Percentiles rank a stretch among this genome's conserved stretches.
Conservation (phyloP, 2,329 filamentous ascomycete species). For the Fusarium sp. region DNA sequence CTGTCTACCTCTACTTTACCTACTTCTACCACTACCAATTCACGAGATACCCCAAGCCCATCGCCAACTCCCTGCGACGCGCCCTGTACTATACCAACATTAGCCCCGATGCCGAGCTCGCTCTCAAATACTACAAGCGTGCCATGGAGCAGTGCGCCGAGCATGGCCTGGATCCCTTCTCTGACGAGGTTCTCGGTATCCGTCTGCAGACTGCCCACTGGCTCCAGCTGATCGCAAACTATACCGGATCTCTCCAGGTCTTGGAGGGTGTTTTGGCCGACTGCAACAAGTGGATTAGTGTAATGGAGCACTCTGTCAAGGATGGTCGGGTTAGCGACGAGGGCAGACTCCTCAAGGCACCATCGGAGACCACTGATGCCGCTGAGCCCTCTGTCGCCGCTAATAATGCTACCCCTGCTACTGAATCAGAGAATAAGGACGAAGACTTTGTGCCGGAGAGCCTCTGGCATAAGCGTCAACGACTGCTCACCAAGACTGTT, state of each 20-base stretch:
- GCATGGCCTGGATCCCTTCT: conserved; percentile 85
- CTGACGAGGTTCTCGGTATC: conserved; percentile 90
- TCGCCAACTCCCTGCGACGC: conserved; percentile 82
- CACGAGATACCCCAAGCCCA: conserved; percentile 72
- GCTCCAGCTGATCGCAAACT: conserved; percentile 81
- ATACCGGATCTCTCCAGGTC: conserved; percentile 78
- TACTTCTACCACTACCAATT: conserved; percentile 68
- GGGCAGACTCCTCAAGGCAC: conserved; percentile 48
- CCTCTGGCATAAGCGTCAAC: conserved; percentile 69
- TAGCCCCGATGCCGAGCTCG: conserved; percentile 78
- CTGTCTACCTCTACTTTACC: conserved; percentile 60
- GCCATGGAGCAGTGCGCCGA: conserved; percentile 81
- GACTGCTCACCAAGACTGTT: conserved; percentile 79
- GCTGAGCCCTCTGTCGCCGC: not conserved
- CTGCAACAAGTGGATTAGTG: conserved; percentile 70
- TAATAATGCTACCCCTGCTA: conserved; percentile 14
- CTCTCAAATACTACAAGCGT: conserved; percentile 85
- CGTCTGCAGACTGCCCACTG: conserved; percentile 84
- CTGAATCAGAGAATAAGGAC: conserved; percentile 41
- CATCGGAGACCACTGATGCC: conserved; percentile 18
- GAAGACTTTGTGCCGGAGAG: conserved; percentile 55
- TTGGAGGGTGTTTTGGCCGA: conserved; percentile 82
- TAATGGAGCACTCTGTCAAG: conserved; percentile 62
- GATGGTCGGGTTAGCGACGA: conserved; percentile 60
- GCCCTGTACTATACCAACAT: conserved; percentile 90